Conservation (phyloP, 2,329 filamentous ascomycete genomes). For the Thelonectria discophora region DNA sequence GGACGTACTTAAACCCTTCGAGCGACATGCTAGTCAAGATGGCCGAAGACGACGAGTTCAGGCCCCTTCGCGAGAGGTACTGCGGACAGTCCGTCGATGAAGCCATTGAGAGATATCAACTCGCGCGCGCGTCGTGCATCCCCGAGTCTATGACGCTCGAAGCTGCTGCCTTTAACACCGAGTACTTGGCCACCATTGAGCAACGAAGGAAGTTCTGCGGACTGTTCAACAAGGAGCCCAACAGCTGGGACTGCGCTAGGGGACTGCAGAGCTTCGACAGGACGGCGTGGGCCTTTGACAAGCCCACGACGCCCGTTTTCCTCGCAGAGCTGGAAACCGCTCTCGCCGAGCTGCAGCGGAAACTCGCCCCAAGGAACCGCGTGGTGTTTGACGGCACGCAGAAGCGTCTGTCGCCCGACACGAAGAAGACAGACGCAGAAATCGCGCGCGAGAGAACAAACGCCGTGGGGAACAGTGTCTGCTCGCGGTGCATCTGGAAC, state of each 20-base stretch:
- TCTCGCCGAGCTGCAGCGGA: conserved; percentile 3
- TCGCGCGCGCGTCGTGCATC: too few relatives aligned
- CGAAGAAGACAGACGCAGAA: neutral
- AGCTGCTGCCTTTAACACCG: too few relatives aligned
- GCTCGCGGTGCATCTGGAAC: conserved; percentile 15
- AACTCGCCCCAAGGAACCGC: neutral
- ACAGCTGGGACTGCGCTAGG: neutral
- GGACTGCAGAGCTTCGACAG: conserved; percentile 1
- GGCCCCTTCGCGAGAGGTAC: neutral
- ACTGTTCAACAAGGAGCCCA: neutral
- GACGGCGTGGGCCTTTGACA: conserved; percentile 1
- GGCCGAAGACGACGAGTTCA: neutral
- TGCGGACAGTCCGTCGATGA: neutral
- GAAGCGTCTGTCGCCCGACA: neutral
- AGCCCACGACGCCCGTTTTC: neutral
- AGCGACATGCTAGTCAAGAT: neutral
- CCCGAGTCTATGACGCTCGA: too few relatives aligned
- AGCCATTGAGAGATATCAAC: neutral
- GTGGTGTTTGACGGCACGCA: neutral
- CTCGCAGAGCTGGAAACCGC: neutral
- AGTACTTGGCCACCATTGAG: neutral
- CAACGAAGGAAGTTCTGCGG: conserved; percentile 1
- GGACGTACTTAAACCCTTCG: conserved; percentile 4
- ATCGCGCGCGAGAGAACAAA: neutral
- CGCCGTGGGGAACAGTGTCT: neutral